These are phyloP conservation scores for Lithospermum erythrorhizon DNA, from an alignment of 257 asterid genomes.

Conservation along the genomic window DNA sequence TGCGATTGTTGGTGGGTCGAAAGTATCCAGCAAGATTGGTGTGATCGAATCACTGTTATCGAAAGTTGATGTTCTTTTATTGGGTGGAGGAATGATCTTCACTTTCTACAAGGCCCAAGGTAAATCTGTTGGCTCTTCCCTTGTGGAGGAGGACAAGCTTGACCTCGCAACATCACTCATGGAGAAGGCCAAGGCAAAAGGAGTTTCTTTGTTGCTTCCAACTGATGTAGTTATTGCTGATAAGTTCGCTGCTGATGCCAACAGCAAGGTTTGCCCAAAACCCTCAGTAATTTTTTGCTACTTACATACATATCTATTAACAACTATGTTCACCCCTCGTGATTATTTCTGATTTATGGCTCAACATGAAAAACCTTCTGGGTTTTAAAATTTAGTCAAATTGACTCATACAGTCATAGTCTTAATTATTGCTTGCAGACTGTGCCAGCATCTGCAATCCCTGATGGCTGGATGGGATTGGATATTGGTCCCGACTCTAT, in stretches of 20 bases:
- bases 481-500: constrained; percentile 77
- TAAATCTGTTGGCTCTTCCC: constrained; percentile 59
- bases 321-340: too few relatives aligned
- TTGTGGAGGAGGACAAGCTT: constrained; percentile 75
- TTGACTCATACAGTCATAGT: not conserved
- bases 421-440: constrained; percentile 18
- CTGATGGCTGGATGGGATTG: constrained; percentile 89
- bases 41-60: constrained; percentile 62
- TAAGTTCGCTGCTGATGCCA: constrained; percentile 72
- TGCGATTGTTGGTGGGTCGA: constrained; percentile 82
- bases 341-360: too few relatives aligned
- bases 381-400: not conserved
- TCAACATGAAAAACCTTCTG: too few relatives aligned
- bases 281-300: not conserved
- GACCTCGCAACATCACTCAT: constrained; percentile 62
- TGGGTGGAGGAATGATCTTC: constrained; percentile 83
- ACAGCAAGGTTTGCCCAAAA: constrained; percentile 47
- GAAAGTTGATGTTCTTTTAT: constrained; percentile 59
- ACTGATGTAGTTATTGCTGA: constrained; percentile 67
- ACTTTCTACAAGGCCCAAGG: constrained; percentile 90
- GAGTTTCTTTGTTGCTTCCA: constrained; percentile 62
- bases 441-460: constrained; percentile 70
- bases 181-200: constrained; percentile 73
- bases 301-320: not conserved
- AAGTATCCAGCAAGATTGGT: constrained; percentile 66